Percentiles rank a stretch among this genome's conserved stretches.
phyloP scores from a whole-genome alignment of 2,329 filamentous ascomycete species.

The Phoma sp. region DNA sequence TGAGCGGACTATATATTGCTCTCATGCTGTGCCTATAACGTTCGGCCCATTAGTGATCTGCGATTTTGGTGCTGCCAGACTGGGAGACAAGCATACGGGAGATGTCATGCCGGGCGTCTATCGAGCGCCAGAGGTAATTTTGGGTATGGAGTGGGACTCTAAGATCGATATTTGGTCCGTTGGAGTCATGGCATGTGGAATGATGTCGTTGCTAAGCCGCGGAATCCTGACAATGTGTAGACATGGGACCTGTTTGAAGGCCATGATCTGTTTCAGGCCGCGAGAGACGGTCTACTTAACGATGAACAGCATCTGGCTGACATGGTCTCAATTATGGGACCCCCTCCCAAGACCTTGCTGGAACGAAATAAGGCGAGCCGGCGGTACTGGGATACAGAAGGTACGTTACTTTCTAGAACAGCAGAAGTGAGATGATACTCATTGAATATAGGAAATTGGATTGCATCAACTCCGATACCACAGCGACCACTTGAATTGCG shows the following conservation, averaged over 20 bases:
- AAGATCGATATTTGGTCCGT: slow-evolving; percentile 1
- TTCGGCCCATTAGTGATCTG: neutral
- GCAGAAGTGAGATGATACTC: neutral
- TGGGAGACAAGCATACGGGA: neutral
- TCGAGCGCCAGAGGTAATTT: neutral
- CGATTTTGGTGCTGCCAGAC: slow-evolving; percentile 1
- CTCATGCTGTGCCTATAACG: neutral
- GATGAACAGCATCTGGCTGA: slow-evolving; percentile 2
- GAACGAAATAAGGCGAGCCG: neutral
- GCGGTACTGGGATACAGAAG: neutral
- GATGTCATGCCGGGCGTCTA: neutral
- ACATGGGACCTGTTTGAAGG: slow-evolving; percentile 1
- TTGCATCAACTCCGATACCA: neutral
- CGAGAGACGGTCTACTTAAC: neutral
- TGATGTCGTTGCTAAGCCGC: neutral
- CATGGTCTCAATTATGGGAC: neutral
- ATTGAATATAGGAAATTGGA: neutral
- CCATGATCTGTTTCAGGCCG: neutral
- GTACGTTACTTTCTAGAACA: neutral
- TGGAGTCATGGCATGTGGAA: neutral
- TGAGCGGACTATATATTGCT: neutral
- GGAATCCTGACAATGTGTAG: neutral
- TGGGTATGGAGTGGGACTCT: neutral
- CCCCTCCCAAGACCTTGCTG: neutral
- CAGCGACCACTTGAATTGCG: neutral